Base-by-base conservation (phyloP, 306 rosid species). In the Mucuna pruriens region DNA sequence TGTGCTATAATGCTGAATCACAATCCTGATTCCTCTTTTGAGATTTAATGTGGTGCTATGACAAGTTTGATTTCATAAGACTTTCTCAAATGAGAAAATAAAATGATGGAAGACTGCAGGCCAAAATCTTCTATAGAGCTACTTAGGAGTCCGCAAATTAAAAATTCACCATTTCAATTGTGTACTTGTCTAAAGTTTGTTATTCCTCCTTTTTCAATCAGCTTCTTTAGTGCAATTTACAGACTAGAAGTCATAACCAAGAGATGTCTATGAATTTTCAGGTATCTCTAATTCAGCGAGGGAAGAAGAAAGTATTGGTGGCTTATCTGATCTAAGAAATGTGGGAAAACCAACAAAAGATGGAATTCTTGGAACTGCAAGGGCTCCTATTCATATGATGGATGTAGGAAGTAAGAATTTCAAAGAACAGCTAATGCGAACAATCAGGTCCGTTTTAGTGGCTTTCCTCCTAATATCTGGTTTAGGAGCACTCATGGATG, bases 351-450 rank as follows among this genome's bases (percentile, higher is more conserved):
- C 86, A 49, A 39, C 90, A 12, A 87, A 92, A 84, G 89, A 86
- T 31, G 92, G 94, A 38, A 2, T 87, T 83, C 91, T 95, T 82
- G 97, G 95, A 80, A 92, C 97, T 52, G 85, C 95, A 4, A 74
- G 86, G 83, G 89, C 94, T 66, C 97, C 97, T 29, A 90, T 92
- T 85, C 95, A 91, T 87, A 89, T 88, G 94, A 91, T 91, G 66
- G 60, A 90, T 57, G 80, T 88, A 49, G 88, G 90, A 80, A 90
- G 88, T 80, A 91, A 87, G 26, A 91, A 87, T 65, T 90, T 92
- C 58, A 91, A 92, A 83, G 95, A 88, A 85, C 95, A 87, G 87
- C 79, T 92, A 65, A 89, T 97, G 95, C 89, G 90, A 11, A 88
- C 95, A 12, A 67, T 95, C 77, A 90, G 95, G 66, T 81, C 91